A percentile compares a stretch with the other conserved stretches of the same genome.
Evolutionary conservation across 2,329 filamentous ascomycete species (phyloP).

Genomic region (Curvularia verruculosa): DNA sequence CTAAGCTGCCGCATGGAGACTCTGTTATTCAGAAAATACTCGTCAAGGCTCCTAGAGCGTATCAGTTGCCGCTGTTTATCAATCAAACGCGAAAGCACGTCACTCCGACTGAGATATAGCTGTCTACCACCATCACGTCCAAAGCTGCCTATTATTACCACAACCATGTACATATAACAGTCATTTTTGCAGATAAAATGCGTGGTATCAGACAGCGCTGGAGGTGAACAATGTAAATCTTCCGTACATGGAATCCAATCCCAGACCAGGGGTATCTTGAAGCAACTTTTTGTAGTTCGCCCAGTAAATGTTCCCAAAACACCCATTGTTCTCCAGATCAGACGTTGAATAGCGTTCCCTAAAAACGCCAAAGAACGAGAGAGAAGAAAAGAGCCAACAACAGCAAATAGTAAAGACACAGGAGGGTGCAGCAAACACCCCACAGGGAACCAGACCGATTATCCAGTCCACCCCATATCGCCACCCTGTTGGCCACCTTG

Average conservation of each 20-base stretch:
- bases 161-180: background rate
- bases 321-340: slow-evolving; percentile 1
- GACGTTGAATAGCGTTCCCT: background rate
- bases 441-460: background rate
- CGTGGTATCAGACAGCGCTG: background rate
- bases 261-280: slow-evolving; percentile 8
- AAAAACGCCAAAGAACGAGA: slow-evolving; percentile 1
- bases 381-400: background rate
- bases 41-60: background rate
- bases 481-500: slow-evolving; percentile 32
- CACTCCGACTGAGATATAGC: background rate
- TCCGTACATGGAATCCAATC: slow-evolving; percentile 1
- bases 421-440: background rate
- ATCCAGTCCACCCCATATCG: slow-evolving; percentile 38
- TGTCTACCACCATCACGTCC: background rate
- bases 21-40: background rate
- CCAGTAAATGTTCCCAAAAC: slow-evolving; percentile 3
- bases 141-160: background rate
- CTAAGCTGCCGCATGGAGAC: background rate
- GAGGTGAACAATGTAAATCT: background rate
- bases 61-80: background rate
- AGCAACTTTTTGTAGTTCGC: slow-evolving; percentile 2
- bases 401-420: background rate
- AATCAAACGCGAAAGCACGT: background rate
- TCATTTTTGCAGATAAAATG: background rate